phyloP scores from a whole-genome alignment of 257 asterid species.

The Nicotiana noctiflora region DNA sequence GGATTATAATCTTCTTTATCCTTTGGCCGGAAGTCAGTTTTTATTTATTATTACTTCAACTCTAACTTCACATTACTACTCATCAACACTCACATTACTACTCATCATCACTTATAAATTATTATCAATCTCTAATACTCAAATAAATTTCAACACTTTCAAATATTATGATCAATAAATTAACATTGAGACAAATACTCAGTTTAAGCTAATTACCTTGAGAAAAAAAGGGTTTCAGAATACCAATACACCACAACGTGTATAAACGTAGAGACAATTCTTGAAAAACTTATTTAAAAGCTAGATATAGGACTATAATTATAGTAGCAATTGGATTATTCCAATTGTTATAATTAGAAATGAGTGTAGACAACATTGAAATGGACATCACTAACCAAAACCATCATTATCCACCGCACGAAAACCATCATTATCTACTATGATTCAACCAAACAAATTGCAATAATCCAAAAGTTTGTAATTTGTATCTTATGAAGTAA shows the following conservation, averaged over 20 bases:
- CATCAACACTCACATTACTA: not conserved
- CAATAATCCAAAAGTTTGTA: not conserved
- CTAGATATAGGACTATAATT: not conserved
- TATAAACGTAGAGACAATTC: not conserved
- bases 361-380: slow-evolving; percentile 15
- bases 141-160: no score
- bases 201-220: not conserved
- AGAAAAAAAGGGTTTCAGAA: not conserved
- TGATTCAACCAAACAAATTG: not conserved
- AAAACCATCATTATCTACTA: slow-evolving; percentile 19
- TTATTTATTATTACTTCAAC: not conserved
- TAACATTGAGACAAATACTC: not conserved
- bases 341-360: slow-evolving; percentile 2
- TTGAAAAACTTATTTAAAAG: not conserved
- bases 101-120: no score
- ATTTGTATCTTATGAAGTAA: not conserved
- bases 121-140: no score
- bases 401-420: slow-evolving; percentile 27
- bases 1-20: no score
- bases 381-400: slow-evolving; percentile 18
- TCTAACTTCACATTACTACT: not conserved
- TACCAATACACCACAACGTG: no score
- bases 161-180: no score
- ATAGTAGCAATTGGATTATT: not conserved
- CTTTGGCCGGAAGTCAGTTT: not conserved